Conservation (phyloP, 2,329 filamentous ascomycete species). For the Aspergillus vadensis region DNA sequence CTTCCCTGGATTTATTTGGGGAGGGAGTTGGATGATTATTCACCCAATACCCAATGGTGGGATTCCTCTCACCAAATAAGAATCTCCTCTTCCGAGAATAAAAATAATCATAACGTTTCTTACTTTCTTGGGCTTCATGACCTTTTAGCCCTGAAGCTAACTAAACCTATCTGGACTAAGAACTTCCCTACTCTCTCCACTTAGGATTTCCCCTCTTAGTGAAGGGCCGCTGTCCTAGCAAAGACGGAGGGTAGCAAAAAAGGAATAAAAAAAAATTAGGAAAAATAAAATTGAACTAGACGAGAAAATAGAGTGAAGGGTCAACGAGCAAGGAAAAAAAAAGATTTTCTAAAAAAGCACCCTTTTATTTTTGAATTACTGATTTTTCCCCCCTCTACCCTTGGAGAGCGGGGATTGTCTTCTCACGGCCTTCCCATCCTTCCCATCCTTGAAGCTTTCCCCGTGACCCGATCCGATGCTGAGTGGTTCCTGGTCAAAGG, state of each 20-base stretch:
- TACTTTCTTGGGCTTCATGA: constrained; percentile 2
- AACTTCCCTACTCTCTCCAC: constrained; percentile 12
- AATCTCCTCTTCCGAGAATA: background rate
- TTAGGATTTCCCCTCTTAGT: constrained; percentile 9
- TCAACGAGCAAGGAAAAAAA: too few species aligned
- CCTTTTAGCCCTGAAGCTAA: constrained; percentile 17
- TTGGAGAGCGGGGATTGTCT: background rate
- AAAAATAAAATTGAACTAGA: constrained; percentile 11
- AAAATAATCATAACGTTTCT: constrained; percentile 7
- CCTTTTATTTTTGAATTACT: background rate
- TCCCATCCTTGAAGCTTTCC: background rate
- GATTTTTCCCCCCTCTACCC: background rate
- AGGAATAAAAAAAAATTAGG: constrained; percentile 5
- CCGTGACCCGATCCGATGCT: constrained; percentile 1
- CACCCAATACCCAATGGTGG: background rate
- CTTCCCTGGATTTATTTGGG: constrained; percentile 14
- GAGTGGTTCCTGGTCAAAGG: constrained; percentile 10
- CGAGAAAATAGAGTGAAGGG: background rate
- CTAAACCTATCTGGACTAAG: constrained; percentile 15
- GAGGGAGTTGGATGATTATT: constrained; percentile 1
- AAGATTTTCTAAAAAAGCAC: background rate
- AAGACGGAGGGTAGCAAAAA: too few species aligned
- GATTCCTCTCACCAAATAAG: background rate
- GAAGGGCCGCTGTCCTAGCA: background rate
- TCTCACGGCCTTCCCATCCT: background rate